Conservation (phyloP, 2,329 filamentous ascomycete species). For the Metarhizium guizhouense region DNA sequence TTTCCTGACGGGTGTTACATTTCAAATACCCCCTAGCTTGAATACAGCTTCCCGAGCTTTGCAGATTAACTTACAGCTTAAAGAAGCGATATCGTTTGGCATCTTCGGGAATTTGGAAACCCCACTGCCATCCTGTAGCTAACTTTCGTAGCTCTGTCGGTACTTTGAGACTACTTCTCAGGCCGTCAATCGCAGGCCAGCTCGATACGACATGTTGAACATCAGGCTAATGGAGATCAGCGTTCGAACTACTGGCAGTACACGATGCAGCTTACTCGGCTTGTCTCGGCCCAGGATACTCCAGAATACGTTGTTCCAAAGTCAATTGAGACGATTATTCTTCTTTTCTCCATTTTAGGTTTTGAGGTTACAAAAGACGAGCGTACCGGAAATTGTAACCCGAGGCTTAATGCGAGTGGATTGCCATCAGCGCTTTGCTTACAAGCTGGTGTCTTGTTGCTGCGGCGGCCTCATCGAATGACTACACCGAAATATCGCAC, state of each 20-base stretch:
- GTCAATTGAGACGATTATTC: slow-evolving; percentile 44
- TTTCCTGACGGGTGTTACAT: slow-evolving; percentile 16
- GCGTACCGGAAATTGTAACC: background rate
- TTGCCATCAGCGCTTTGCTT: background rate
- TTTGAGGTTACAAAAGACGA: background rate
- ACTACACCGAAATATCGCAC: background rate
- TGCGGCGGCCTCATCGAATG: background rate
- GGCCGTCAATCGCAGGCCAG: slow-evolving; percentile 30
- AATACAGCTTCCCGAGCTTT: background rate
- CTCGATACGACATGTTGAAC: slow-evolving; percentile 31
- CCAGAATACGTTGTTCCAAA: slow-evolving; percentile 50
- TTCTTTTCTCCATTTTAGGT: slow-evolving; percentile 23
- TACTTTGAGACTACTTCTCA: slow-evolving; percentile 33
- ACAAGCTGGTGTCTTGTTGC: background rate
- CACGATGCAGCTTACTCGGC: slow-evolving; percentile 18
- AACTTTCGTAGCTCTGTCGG: slow-evolving; percentile 38
- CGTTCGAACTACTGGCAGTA: background rate
- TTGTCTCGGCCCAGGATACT: slow-evolving; percentile 41
- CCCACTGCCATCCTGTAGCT: slow-evolving; percentile 36
- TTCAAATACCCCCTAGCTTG: background rate
- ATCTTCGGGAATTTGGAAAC: slow-evolving; percentile 35
- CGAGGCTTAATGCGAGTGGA: background rate
- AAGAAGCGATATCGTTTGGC: slow-evolving; percentile 33
- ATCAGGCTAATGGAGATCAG: slow-evolving; percentile 21
- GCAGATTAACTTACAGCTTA: slow-evolving; percentile 32